These are phyloP conservation scores for Xylaria sp. DNA, from an alignment of 2,329 filamentous ascomycete species.

Conservation along the genomic window DNA sequence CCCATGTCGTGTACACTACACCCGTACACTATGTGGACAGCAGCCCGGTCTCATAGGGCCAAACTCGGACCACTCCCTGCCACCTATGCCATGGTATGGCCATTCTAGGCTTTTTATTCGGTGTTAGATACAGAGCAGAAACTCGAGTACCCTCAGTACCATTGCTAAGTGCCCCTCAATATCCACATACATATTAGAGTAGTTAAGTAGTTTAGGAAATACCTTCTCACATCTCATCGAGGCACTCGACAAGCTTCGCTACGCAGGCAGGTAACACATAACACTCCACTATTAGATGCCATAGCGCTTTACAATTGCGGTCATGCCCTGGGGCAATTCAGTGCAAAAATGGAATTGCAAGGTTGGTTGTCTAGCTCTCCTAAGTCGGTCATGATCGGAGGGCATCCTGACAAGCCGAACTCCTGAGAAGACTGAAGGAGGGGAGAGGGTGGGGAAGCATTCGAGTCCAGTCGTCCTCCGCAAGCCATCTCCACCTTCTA, in stretches of 20 bases:
- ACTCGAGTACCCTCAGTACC: constrained; percentile 43
- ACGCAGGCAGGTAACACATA: constrained; percentile 21
- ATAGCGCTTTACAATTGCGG: constrained; percentile 15
- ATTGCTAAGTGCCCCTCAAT: constrained; percentile 45
- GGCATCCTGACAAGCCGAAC: constrained; percentile 32
- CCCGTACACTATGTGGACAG: constrained; percentile 41
- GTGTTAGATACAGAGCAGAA: constrained; percentile 46
- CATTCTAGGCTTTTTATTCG: constrained; percentile 48
- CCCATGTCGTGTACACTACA: constrained; percentile 35
- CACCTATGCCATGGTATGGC: constrained; percentile 46
- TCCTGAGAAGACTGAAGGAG: constrained; percentile 35
- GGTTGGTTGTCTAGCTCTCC: constrained; percentile 40
- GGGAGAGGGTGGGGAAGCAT: constrained; percentile 43
- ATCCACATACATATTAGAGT: constrained; percentile 37
- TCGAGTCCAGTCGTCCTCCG: constrained; percentile 39
- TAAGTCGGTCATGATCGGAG: constrained; percentile 44
- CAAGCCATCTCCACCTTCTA: constrained; percentile 45
- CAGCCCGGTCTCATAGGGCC: constrained; percentile 50
- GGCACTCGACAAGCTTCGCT: constrained; percentile 41
- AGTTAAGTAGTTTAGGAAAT: constrained; percentile 39
- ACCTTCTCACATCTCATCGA: constrained; percentile 45
- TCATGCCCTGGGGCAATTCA: constrained; percentile 18
- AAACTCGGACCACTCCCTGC: constrained; percentile 47
- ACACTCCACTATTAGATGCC: constrained; percentile 12
- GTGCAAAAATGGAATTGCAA: constrained; percentile 33